Evolutionary conservation across 345 rosid species (phyloP).

Genomic region (Theobroma cacao): DNA sequence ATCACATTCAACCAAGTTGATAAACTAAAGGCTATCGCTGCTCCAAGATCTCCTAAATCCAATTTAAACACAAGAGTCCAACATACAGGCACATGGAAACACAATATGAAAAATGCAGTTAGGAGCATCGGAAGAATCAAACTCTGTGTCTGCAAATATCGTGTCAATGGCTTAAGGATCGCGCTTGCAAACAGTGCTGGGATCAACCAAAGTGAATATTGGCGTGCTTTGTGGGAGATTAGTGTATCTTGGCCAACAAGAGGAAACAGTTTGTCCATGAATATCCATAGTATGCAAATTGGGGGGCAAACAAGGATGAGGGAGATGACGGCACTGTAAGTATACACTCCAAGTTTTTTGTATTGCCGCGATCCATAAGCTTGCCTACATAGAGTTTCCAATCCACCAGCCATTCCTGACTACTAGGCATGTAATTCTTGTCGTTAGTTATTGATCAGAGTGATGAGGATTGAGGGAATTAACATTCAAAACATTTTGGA

Average conservation of each 20-base stretch:
- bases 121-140: slow-evolving; percentile 33
- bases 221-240: slow-evolving; percentile 26
- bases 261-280: slow-evolving; percentile 25
- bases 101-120: slow-evolving; percentile 22
- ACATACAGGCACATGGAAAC: slow-evolving; percentile 31
- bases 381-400: slow-evolving; percentile 41
- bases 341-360: slow-evolving; percentile 25
- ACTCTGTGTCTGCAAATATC: slow-evolving; percentile 35
- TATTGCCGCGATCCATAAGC: slow-evolving; percentile 32
- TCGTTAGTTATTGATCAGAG: not conserved
- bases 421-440: not conserved
- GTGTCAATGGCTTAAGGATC: slow-evolving; percentile 23
- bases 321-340: slow-evolving; percentile 24
- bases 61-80: slow-evolving; percentile 38
- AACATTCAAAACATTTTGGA: not conserved
- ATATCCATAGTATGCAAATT: slow-evolving; percentile 27
- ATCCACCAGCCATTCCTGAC: slow-evolving; percentile 13
- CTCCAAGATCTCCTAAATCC: slow-evolving; percentile 27
- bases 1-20: slow-evolving; percentile 39
- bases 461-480: not conserved
- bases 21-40: slow-evolving; percentile 35
- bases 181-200: slow-evolving; percentile 31
- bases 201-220: slow-evolving; percentile 32
- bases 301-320: slow-evolving; percentile 25
- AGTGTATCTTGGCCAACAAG: slow-evolving; percentile 32